A percentile compares a stretch with the other conserved stretches of the same genome.
These are phyloP conservation scores for Colletotrichum falcatum DNA, from an alignment of 2,329 filamentous ascomycete species.

Conservation along the genomic window DNA sequence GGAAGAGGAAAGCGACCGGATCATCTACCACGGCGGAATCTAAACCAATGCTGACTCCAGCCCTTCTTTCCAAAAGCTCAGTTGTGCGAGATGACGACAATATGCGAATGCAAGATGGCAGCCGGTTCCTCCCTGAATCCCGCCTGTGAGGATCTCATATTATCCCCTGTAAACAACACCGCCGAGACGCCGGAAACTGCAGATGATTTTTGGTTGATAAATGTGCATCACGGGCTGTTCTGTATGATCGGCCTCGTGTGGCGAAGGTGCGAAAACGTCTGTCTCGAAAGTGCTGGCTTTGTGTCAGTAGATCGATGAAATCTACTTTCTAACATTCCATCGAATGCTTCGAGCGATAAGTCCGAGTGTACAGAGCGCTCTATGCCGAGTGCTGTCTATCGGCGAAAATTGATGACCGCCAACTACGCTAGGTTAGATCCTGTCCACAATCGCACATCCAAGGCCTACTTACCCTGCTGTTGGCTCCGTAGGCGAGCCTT, in stretches of 20 bases:
- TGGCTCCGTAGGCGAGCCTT: slow-evolving; percentile 72
- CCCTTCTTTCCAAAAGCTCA: slow-evolving; percentile 31
- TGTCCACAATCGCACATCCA: neutral
- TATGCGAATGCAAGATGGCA: slow-evolving; percentile 37
- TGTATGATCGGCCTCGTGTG: neutral
- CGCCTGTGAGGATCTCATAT: slow-evolving; percentile 27
- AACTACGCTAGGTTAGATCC: slow-evolving; percentile 51
- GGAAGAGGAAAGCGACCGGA: slow-evolving; percentile 28
- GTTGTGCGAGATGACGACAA: slow-evolving; percentile 33
- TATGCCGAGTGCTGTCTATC: slow-evolving; percentile 44
- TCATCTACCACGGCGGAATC: slow-evolving; percentile 15
- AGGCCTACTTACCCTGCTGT: slow-evolving; percentile 66
- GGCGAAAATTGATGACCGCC: slow-evolving; percentile 64
- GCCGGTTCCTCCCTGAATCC: slow-evolving; percentile 19
- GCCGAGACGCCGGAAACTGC: slow-evolving; percentile 35
- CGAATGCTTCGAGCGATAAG: neutral
- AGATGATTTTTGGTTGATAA: slow-evolving; percentile 14
- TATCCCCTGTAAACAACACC: slow-evolving; percentile 34
- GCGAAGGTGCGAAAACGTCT: neutral
- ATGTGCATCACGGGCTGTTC: slow-evolving; percentile 7
- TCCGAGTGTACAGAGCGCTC: neutral
- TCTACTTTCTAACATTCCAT: slow-evolving; percentile 8
- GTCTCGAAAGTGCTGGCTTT: neutral
- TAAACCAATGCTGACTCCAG: slow-evolving; percentile 31
- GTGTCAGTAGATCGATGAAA: neutral